These are phyloP conservation scores for Rhododendron ferrugineum DNA, from an alignment of 148 eudicot genomes.

Conservation along the genomic window DNA sequence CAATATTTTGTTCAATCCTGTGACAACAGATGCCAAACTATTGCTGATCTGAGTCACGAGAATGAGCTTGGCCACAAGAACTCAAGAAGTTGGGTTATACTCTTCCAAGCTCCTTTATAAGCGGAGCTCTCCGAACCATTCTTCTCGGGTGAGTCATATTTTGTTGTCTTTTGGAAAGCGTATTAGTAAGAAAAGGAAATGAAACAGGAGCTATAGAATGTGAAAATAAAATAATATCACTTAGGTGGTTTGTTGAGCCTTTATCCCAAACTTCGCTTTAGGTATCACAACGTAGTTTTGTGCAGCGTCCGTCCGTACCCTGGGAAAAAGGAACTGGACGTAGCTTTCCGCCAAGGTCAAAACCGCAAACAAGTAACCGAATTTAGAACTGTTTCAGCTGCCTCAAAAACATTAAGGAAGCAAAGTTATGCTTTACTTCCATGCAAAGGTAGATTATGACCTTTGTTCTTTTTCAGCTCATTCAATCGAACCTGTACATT, in stretches of 20 bases:
- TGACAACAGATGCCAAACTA: background rate
- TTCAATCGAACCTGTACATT: background rate
- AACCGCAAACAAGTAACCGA: background rate
- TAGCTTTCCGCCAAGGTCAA: background rate
- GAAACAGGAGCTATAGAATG: background rate
- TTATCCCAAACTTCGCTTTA: background rate
- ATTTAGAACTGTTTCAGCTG: background rate
- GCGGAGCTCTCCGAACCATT: background rate
- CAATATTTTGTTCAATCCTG: background rate
- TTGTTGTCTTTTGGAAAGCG: background rate
- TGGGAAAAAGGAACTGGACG: background rate
- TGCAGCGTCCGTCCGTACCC: background rate
- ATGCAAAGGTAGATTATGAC: background rate
- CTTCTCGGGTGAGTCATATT: background rate
- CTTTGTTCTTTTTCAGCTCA: background rate
- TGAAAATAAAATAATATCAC: background rate
- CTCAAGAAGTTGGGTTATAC: background rate
- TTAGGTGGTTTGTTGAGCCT: background rate
- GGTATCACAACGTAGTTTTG: background rate
- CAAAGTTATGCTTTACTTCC: conserved; percentile 36
- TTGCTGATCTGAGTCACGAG: background rate
- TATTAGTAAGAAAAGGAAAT: background rate
- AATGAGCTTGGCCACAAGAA: background rate
- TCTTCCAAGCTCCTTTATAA: background rate
- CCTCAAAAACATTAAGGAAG: conserved; percentile 17